A percentile compares a stretch with the other conserved stretches of the same genome.
phyloP scores from a whole-genome alignment of 306 rosid species.

The Lathyrus tuberosus region DNA sequence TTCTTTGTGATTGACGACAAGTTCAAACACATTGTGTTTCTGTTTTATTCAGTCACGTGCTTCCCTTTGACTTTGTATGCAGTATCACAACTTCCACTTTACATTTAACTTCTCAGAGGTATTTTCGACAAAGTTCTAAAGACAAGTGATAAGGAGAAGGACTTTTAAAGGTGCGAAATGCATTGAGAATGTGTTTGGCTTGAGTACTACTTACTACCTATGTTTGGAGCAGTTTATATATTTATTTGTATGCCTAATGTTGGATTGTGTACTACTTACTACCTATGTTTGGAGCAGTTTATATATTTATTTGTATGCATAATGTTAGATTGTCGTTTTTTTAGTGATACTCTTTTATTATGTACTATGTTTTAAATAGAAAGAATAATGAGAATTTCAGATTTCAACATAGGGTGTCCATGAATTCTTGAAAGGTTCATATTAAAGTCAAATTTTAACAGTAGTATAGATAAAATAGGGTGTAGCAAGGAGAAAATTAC shows the following conservation, averaged over 20 bases:
- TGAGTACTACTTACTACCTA: not conserved
- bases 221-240: not conserved
- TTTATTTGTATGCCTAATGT: not conserved
- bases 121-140: constrained; percentile 34
- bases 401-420: no score
- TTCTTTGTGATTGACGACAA: constrained; percentile 44
- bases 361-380: not conserved
- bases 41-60: constrained; percentile 44
- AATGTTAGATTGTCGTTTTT: not conserved
- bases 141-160: constrained; percentile 25
- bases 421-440: rapidly evolving
- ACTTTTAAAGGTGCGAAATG: not conserved
- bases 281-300: not conserved
- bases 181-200: not conserved
- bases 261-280: not conserved
- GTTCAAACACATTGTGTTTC: constrained; percentile 30
- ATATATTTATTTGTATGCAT: not conserved
- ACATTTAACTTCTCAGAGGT: constrained; percentile 48
- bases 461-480: no score
- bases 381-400: no score
- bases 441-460: no score
- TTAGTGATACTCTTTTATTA: not conserved
- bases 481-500: no score
- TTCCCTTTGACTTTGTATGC: constrained; percentile 53
- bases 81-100: constrained; percentile 52